Percentiles rank a stretch among this genome's conserved stretches.
phyloP scores from a whole-genome alignment of 257 asterid species.

The Capsicum rhomboideum region DNA sequence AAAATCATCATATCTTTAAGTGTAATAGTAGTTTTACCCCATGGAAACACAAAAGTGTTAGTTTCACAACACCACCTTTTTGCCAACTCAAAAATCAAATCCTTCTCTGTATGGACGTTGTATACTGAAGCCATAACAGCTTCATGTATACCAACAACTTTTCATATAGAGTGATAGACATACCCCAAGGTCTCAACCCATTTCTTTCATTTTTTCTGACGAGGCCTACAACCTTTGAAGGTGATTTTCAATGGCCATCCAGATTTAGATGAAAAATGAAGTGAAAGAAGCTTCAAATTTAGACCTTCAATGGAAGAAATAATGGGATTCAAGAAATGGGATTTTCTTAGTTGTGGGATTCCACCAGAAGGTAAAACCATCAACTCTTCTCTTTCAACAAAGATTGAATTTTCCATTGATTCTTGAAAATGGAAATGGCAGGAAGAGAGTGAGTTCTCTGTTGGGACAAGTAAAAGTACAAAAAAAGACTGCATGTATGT shows the following conservation, averaged over 20 bases:
- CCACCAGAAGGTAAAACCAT: conserved; percentile 28
- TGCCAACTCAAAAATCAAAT: conserved; percentile 16
- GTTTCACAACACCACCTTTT: conserved; percentile 33
- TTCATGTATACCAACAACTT: conserved; percentile 21
- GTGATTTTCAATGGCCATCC: conserved; percentile 18
- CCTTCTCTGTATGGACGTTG: conserved; percentile 3
- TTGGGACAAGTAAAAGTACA: no score
- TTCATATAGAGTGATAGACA: conserved; percentile 10
- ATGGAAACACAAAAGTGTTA: conserved; percentile 28
- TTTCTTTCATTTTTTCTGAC: conserved; percentile 7
- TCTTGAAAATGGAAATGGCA: no score
- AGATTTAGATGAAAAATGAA: conserved; percentile 5
- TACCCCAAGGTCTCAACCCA: conserved; percentile 19
- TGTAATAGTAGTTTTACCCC: conserved; percentile 41
- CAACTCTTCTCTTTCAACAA: conserved; percentile 19
- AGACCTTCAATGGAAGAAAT: conserved; percentile 5
- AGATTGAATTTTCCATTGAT: not conserved
- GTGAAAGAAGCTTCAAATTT: conserved; percentile 19
- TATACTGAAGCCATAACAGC: no score
- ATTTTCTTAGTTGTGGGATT: no score
- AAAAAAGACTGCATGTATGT: no score
- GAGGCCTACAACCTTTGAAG: conserved; percentile 18
- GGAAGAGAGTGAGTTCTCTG: no score
- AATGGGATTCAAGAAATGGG: conserved; percentile 19
- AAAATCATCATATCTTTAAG: conserved; percentile 31